These are phyloP conservation scores for Candida tropicalis DNA, from an alignment of 1,139 yeast species.

Conservation along the genomic window DNA sequence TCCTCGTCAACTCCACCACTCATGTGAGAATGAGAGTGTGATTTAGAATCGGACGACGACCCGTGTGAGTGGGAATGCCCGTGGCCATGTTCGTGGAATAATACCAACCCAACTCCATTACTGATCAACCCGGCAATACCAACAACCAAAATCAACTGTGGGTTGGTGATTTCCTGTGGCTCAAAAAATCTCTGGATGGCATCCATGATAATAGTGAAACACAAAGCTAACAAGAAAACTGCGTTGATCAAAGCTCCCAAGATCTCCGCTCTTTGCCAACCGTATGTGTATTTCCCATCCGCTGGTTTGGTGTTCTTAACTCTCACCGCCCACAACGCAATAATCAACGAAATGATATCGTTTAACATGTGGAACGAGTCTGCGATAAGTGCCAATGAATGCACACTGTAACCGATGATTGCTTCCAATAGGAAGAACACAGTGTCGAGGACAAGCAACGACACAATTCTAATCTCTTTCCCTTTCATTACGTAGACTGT, in stretches of 20 bases:
- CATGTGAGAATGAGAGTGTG: conserved; percentile 27
- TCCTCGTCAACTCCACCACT: conserved; percentile 13
- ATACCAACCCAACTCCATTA: conserved; percentile 77
- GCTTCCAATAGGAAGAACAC: conserved; percentile 84
- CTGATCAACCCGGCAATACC: conserved; percentile 84
- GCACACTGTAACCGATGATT: conserved; percentile 83
- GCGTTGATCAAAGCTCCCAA: conserved; percentile 93
- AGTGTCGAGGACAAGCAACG: conserved; percentile 77
- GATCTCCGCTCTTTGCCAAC: conserved; percentile 96
- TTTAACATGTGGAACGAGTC: conserved; percentile 98
- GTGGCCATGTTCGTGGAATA: conserved; percentile 92
- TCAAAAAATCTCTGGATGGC: conserved; percentile 87
- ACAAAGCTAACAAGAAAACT: conserved; percentile 86
- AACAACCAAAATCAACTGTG: conserved; percentile 76
- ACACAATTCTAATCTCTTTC: conserved; percentile 74
- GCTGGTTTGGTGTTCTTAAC: conserved; percentile 84
- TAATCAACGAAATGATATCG: conserved; percentile 85
- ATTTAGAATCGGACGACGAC: conserved; percentile 11
- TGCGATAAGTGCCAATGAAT: conserved; percentile 89
- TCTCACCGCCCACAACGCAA: conserved; percentile 95
- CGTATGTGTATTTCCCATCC: conserved; percentile 87
- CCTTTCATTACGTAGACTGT: no score
- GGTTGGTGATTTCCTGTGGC: conserved; percentile 79
- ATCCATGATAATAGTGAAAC: conserved; percentile 89
- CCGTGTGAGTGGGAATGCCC: conserved; percentile 56